Evolutionary conservation across 1,284 basidiomycete genomes (phyloP), one percentile per base, ranked within the genome.

Genomic region (Ceratobasidium sp.): DNA sequence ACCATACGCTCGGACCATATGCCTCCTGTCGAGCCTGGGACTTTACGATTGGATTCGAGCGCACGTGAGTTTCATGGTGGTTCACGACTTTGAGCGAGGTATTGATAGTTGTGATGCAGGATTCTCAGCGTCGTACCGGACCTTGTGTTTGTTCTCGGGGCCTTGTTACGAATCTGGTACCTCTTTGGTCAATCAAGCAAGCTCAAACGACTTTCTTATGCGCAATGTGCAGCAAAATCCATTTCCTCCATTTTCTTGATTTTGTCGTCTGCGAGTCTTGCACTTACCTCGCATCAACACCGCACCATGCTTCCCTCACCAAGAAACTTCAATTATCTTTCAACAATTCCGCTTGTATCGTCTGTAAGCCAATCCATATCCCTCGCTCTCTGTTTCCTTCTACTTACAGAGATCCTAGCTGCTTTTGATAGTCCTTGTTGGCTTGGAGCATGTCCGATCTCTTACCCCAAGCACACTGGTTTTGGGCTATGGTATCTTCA

Each of bases 401-500:
- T 45, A n/a, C 43, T 61, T 3, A 46, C 41, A 3, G 14, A 39
- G 43, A 10, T 34, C 1, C 28, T 46, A 61, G 59, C 18, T 46
- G n/a, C 26, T 46, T 32, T 4, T 61, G 26, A 18, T 26, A 2
- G 9, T n/a, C 3, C 21, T 61, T 4, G 18, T 61, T 21, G 59
- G 59, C 39, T 14, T 61, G 18, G 59, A 61, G 41, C 59, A 61
- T 14, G 46, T 61, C 30, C 43, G 59, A 34, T 61, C 59, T 46
- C 59, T 61, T 16, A 61, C 59, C 5, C 59, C 59, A 1, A 61
- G 59, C 14, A 61, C 41, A 4, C 3, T 28, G 43, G 18, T 61
- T 4, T 48, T 61, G 28, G 23, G 59, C n/a, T 61, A 61, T 21
- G 6, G 43, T 3, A 32, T 61, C n/a, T 48, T 61, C 26, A 61